Evolutionary conservation across 2,329 filamentous ascomycete species (phyloP).

Genomic region (Emergomyces africanus): DNA sequence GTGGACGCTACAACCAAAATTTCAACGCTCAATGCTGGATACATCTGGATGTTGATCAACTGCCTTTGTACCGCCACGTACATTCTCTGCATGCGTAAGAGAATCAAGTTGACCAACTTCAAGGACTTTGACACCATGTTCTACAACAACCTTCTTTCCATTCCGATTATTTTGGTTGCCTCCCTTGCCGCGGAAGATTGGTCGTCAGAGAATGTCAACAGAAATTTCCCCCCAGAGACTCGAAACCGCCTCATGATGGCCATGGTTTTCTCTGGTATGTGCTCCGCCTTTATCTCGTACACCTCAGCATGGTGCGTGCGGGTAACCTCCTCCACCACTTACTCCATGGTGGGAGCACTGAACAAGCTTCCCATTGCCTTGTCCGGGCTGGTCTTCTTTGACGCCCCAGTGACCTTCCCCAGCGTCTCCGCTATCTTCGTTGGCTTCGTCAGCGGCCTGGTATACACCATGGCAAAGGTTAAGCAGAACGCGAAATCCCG

Average conservation of each 20-base stretch:
- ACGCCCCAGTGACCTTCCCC: slow-evolving; percentile 82
- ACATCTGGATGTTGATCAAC: slow-evolving; percentile 96
- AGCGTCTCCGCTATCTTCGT: slow-evolving; percentile 84
- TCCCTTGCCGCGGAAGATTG: slow-evolving; percentile 84
- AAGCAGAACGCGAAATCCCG: slow-evolving; percentile 58
- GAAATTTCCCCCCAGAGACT: slow-evolving; percentile 75
- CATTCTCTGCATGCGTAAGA: slow-evolving; percentile 87
- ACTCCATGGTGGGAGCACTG: slow-evolving; percentile 94
- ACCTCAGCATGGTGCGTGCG: slow-evolving; percentile 98
- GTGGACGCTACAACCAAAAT: slow-evolving; percentile 59
- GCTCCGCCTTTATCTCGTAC: slow-evolving; percentile 97
- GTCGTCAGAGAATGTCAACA: slow-evolving; percentile 68
- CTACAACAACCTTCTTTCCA: slow-evolving; percentile 97
- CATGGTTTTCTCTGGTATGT: slow-evolving; percentile 89
- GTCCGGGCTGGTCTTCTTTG: slow-evolving; percentile 87
- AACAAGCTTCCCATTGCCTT: slow-evolving; percentile 97
- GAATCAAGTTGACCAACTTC: slow-evolving; percentile 99
- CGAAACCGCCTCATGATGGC: slow-evolving; percentile 70
- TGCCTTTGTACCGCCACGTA: slow-evolving; percentile 90
- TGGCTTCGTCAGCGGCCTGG: slow-evolving; percentile 82
- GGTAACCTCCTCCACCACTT: slow-evolving; percentile 92
- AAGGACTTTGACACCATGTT: slow-evolving; percentile 99
- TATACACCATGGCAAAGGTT: slow-evolving; percentile 79
- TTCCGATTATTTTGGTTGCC: slow-evolving; percentile 73
- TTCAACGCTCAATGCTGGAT: slow-evolving; percentile 84